Base-by-base conservation (phyloP, 257 asterid species). In the Jasminum sambac region DNA sequence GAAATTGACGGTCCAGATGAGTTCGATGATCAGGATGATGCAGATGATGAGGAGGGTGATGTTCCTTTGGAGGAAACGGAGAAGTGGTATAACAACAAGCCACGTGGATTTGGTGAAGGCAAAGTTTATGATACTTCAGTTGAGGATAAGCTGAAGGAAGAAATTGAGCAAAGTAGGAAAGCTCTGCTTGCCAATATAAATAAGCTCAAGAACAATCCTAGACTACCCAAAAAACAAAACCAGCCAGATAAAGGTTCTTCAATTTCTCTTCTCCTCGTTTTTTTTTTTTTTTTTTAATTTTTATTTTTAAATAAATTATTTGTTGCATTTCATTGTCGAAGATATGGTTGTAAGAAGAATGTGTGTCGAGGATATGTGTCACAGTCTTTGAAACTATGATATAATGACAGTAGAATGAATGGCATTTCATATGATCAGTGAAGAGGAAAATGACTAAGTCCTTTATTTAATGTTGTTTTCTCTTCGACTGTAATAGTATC, bases 81-180 rank as follows among this genome's bases (percentile, higher is more conserved):
- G 82, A 69, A 77, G 70, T 89, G 98, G 98, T 62, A 78, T 8
- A 79, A 72, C 72, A 88, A 80, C 42, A 84, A 80, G 85, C 98
- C 98, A 43, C 71, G 83, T 76, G 99, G 99, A 9, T 95, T 95
- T 72, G 98, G 99, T 38, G 99, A 91, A 76, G 98, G 95, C 13
- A 87, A 84, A 74, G 88, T 9, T 71, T 95, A 95, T 76, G 97
- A 91, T 83, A 95, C 97, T 80, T 76, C 88, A 10, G 25, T 88
- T 76, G 99, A 95, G 86, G 98, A 95, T 79, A 83, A 88, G 84
- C 75, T 95, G 72, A 75, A 88, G 92, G 91, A 89, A 72, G 99
- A 91, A 72, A 83, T 89, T 6, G 96, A 91, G 80, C 97, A 84
- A 71, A 87, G 97, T 69, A 89, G 84, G 70, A 78, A 67, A 72